Conservation (phyloP, 345 rosid genomes). For the Pseudoturritis turrita region DNA sequence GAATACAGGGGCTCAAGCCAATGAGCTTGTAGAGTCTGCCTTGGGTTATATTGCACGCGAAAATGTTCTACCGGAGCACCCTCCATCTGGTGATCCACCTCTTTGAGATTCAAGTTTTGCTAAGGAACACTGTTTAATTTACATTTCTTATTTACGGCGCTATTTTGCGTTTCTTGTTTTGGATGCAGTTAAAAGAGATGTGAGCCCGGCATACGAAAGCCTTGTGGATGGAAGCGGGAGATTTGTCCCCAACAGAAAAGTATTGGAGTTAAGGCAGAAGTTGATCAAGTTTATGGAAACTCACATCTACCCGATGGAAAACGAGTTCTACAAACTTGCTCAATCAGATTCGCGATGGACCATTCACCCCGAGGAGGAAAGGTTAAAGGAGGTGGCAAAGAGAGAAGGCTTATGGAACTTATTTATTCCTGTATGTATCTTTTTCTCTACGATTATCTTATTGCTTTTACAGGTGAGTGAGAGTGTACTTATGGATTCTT, state of each 20-base stretch:
- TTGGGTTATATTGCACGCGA: conserved; percentile 49
- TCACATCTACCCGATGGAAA: conserved; percentile 79
- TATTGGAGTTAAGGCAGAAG: conserved; percentile 56
- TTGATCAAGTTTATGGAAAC: conserved; percentile 88
- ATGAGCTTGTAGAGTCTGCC: conserved; percentile 59
- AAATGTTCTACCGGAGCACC: conserved; percentile 61
- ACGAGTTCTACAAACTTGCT: conserved; percentile 70
- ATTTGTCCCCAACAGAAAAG: conserved; percentile 64
- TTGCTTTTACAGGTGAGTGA: background rate
- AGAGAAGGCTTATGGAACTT: conserved; percentile 92
- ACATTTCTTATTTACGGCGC: background rate
- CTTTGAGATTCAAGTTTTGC: background rate
- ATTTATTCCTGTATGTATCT: conserved; percentile 68
- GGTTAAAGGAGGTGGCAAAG: conserved; percentile 78
- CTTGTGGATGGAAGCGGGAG: conserved; percentile 55
- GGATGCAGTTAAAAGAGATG: conserved; percentile 35
- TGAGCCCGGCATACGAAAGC: conserved; percentile 30
- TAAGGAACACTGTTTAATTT: background rate
- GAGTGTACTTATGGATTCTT: conserved; percentile 4
- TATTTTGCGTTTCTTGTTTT: background rate
- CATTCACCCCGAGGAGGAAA: conserved; percentile 89
- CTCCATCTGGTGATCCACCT: conserved; percentile 60
- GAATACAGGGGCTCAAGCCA: conserved; percentile 52
- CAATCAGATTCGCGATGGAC: conserved; percentile 77
- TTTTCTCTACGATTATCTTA: background rate